Evolutionary conservation across 2,329 filamentous ascomycete species (phyloP), one percentile per base, ranked within the genome.

Genomic region (Aspergillus intermedius): DNA sequence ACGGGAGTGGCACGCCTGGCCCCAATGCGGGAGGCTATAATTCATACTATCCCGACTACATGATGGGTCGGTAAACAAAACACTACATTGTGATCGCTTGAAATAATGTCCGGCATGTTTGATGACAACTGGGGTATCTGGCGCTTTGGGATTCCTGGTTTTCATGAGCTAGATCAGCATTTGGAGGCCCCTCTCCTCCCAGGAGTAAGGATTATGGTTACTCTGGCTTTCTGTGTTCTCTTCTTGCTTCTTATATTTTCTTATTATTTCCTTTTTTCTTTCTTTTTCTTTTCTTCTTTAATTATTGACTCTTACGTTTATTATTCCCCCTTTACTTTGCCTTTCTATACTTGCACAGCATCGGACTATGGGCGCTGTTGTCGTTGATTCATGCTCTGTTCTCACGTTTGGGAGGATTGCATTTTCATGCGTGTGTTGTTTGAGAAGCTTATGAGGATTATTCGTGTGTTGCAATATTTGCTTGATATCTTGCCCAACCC

Each of bases 41-140:
- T 57, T 59, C 63, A 52, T 64, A 65, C 50, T 74, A 71, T 59
- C 70, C 70, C 49, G 72, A 74, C 58, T 74, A 74, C 61, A 74
- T 75, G 72, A 71, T 74, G 65, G 72, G 72, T 54, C 69, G 72
- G 51, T 74, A 63, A 66, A 54, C 25, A 30, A 30, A 7, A 30
- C 25, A 44, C 43, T 48, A 51, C 51, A 54, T 50, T 50, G 59
- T 57, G 37, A 40, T 51, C 55, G 55, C 55, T 59, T 54, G 56
- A 60, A 56, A 60, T 69, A 61, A 70, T 67, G 67, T 66, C 65
- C 65, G 66, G 62, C 65, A 71, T 69, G 68, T 68, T 70, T 70
- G 59, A 67, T 65, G 65, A 68, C 57, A 61, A 63, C 58, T 66
- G 62, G 64, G 62, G 59, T 66, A 64, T 63, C 60, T 62, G 68